phyloP scores from a whole-genome alignment of 352 stramenopile species.

The Pythium dissotocum region DNA sequence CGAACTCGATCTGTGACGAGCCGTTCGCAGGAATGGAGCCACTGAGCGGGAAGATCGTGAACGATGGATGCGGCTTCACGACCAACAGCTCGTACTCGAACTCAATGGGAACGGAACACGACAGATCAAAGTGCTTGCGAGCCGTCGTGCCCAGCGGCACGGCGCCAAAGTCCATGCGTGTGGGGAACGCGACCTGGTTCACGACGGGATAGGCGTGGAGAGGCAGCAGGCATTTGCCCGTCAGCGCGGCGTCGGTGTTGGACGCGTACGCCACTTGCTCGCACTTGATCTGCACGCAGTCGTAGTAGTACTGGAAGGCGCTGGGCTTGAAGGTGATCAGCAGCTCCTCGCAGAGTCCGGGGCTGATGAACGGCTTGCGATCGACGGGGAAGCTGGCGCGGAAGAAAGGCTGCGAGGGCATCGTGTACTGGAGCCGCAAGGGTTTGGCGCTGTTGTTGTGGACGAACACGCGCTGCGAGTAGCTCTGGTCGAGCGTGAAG shows the following conservation, averaged over 20 bases:
- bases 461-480: conserved; percentile 69
- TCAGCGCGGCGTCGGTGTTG: conserved; percentile 39
- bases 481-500: conserved; percentile 62
- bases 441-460: conserved; percentile 78
- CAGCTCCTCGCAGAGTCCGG: conserved; percentile 79
- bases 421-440: conserved; percentile 68
- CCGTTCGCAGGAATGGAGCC: conserved; percentile 77
- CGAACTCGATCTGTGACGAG: conserved; percentile 60
- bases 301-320: conserved; percentile 90
- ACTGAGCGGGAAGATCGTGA: conserved; percentile 69
- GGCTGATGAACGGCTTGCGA: conserved; percentile 65
- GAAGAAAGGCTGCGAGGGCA: conserved; percentile 54
- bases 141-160: conserved; percentile 53
- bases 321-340: conserved; percentile 65
- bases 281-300: conserved; percentile 78
- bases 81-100: conserved; percentile 87
- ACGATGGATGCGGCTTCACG: conserved; percentile 64
- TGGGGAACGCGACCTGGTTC: conserved; percentile 76
- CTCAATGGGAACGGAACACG: conserved; percentile 82
- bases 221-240: conserved; percentile 62
- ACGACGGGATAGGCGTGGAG: conserved; percentile 88
- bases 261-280: conserved; percentile 73
- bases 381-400: conserved; percentile 47
- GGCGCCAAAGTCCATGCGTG: conserved; percentile 81
- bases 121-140: conserved; percentile 43